Evolutionary conservation across 768 basidiomycete genomes (phyloP).

Genomic region (Macrolepiota fuliginosa): DNA sequence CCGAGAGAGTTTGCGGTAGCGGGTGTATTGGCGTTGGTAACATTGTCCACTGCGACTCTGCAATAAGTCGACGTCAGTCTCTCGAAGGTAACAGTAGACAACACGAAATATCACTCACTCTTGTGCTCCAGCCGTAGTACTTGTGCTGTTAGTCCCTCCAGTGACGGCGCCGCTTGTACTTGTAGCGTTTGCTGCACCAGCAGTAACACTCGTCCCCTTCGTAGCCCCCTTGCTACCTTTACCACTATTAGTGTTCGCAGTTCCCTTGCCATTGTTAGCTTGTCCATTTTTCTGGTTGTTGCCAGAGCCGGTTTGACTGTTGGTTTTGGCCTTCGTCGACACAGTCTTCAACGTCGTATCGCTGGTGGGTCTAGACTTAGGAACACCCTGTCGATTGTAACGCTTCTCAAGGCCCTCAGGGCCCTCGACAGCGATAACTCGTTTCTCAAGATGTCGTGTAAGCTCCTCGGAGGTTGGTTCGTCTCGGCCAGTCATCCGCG

Average conservation of each 20-base stretch:
- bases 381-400: constrained; percentile 24
- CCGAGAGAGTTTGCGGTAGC: constrained; percentile 38
- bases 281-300: constrained; percentile 2
- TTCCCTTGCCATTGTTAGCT: not conserved
- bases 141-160: not conserved
- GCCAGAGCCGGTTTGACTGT: constrained; percentile 22
- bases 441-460: constrained; percentile 33
- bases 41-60: not conserved
- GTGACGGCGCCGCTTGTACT: not conserved
- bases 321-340: constrained; percentile 17
- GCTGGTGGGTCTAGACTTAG: constrained; percentile 11
- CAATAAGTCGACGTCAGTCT: not conserved
- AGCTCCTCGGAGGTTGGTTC: constrained; percentile 37
- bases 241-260: not conserved
- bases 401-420: constrained; percentile 28
- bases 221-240: not conserved
- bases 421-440: constrained; percentile 34
- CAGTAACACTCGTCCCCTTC: not conserved
- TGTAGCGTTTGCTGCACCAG: not conserved
- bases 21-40: constrained; percentile 16
- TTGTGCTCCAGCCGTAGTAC: not conserved
- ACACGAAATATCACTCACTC: not conserved
- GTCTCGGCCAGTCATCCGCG: constrained; percentile 52
- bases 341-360: constrained; percentile 1
- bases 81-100: not conserved